phyloP scores from a whole-genome alignment of 2,329 filamentous ascomycete genomes.

The Pyricularia grisea region DNA sequence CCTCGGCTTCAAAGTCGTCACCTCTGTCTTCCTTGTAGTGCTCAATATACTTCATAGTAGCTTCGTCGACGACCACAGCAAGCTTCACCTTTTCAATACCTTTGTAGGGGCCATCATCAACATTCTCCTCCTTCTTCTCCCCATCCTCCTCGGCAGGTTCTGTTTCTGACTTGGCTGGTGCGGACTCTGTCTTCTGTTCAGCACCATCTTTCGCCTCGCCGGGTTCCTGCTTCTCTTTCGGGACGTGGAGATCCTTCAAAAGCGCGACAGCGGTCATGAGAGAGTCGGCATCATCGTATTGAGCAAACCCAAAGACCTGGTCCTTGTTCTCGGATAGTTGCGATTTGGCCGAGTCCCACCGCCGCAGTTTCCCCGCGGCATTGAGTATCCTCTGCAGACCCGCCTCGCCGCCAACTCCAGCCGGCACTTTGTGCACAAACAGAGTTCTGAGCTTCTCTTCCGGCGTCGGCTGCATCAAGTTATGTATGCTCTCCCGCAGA shows the following conservation, averaged over 20 bases:
- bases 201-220: constrained; percentile 7
- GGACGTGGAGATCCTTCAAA: constrained; percentile 72
- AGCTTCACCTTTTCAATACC: constrained; percentile 61
- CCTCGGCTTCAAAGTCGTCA: constrained; percentile 53
- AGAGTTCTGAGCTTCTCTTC: constrained; percentile 91
- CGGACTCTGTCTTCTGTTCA: constrained; percentile 8
- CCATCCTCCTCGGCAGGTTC: constrained; percentile 17
- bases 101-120: constrained; percentile 32
- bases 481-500: constrained; percentile 58
- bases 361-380: constrained; percentile 67
- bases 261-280: constrained; percentile 78
- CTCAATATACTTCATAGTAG: constrained; percentile 76
- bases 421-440: constrained; percentile 79
- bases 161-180: constrained; percentile 26
- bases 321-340: constrained; percentile 60
- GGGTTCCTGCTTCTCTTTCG: constrained; percentile 62
- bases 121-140: constrained; percentile 23
- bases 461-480: constrained; percentile 69
- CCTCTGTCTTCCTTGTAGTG: constrained; percentile 61
- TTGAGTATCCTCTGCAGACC: constrained; percentile 70
- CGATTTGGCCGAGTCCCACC: constrained; percentile 70
- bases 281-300: constrained; percentile 87
- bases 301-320: constrained; percentile 86
- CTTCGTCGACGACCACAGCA: constrained; percentile 69
- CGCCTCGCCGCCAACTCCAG: constrained; percentile 66